phyloP scores from a whole-genome alignment of 1,139 yeast species.

The Diutina pseudorugosa region DNA sequence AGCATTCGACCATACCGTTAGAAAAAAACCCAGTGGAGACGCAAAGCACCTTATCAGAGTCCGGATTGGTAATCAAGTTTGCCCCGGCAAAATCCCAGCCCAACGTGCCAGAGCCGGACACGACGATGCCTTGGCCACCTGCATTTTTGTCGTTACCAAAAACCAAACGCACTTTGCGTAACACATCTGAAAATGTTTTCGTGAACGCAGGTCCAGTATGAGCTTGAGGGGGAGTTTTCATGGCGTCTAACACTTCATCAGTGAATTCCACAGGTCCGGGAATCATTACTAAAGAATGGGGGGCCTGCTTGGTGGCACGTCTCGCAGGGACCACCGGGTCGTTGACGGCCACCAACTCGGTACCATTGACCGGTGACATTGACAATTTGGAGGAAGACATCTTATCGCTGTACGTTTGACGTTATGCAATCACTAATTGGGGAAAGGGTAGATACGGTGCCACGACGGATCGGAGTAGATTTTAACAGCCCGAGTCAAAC shows the following conservation, averaged over 20 bases:
- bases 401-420: background rate
- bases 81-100: conserved; percentile 5
- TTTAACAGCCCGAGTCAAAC: background rate
- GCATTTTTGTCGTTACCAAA: conserved; percentile 3
- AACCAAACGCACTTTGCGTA: conserved; percentile 2
- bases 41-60: conserved; percentile 4
- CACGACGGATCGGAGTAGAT: background rate
- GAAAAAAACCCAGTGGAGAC: conserved; percentile 5
- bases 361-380: background rate
- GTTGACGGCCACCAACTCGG: background rate
- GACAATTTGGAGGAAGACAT: background rate
- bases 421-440: background rate
- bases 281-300: conserved; percentile 5
- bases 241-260: conserved; percentile 4
- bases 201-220: conserved; percentile 5
- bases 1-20: conserved; percentile 5
- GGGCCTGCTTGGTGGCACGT: background rate
- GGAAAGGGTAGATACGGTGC: background rate
- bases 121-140: conserved; percentile 5
- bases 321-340: background rate
- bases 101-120: conserved; percentile 5
- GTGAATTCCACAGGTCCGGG: conserved; percentile 6
- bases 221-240: conserved; percentile 5
- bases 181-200: conserved; percentile 3
- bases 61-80: conserved; percentile 2